Conservation (phyloP, 202 grass and related monocot genomes). For the Carex sylvatica region DNA sequence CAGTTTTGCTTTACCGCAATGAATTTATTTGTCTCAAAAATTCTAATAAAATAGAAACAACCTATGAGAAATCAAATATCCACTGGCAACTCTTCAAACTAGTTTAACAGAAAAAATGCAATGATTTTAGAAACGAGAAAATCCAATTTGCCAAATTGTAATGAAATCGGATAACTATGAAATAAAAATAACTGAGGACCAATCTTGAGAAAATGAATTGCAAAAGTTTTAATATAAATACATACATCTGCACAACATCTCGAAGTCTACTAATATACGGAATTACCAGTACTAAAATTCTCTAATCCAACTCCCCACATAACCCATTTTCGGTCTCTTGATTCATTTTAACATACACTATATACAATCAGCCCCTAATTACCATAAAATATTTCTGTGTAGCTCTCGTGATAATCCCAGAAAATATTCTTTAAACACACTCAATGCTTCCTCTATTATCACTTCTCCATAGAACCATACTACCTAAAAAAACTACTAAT, state of each 20-base stretch:
- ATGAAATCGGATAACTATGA: background rate
- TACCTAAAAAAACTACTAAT: constrained; percentile 26
- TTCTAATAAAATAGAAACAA: background rate
- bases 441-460: background rate
- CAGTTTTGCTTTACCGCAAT: background rate
- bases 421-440: constrained; percentile 13
- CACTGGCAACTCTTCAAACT: background rate
- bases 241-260: background rate
- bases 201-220: background rate
- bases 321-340: background rate
- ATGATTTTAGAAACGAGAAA: background rate
- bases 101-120: background rate
- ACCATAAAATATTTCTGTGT: background rate
- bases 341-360: background rate
- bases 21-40: background rate
- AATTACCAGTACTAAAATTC: background rate
- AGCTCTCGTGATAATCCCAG: background rate
- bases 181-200: background rate
- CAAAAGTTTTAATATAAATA: constrained; percentile 9
- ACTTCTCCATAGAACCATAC: background rate
- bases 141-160: background rate
- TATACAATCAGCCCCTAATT: background rate
- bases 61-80: background rate
- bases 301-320: constrained; percentile 4
- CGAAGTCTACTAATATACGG: background rate